A percentile compares a stretch with the other conserved stretches of the same genome.
Evolutionary conservation across 148 eudicot species (phyloP).

Genomic region (Fallopia convolvulus): DNA sequence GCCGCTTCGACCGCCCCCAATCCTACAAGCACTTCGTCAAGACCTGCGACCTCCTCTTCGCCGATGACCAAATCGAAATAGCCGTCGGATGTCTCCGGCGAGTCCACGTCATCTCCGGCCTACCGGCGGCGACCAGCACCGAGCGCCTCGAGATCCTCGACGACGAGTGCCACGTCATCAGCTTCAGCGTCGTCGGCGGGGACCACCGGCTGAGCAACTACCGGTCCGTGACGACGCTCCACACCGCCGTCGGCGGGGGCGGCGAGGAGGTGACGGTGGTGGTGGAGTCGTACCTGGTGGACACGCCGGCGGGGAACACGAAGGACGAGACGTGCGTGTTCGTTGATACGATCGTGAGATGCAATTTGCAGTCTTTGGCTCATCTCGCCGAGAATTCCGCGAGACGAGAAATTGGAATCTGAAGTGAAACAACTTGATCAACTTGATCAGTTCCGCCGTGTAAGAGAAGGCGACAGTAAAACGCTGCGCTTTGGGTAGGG

Average conservation of each 20-base stretch:
- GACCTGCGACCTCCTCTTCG: slow-evolving; percentile 55
- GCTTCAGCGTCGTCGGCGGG: slow-evolving; percentile 69
- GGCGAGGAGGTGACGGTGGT: slow-evolving; percentile 34
- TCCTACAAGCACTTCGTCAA: slow-evolving; percentile 74
- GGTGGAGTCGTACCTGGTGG: slow-evolving; percentile 63
- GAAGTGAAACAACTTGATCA: background rate
- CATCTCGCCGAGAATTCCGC: slow-evolving; percentile 47
- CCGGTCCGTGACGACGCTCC: slow-evolving; percentile 61
- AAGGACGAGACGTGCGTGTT: slow-evolving; percentile 66
- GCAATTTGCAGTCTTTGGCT: slow-evolving; percentile 63
- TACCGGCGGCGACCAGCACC: slow-evolving; percentile 60
- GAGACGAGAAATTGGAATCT: slow-evolving; percentile 9
- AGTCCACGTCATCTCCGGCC: slow-evolving; percentile 59
- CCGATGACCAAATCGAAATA: slow-evolving; percentile 27
- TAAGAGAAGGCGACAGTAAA: background rate
- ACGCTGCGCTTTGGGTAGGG: background rate
- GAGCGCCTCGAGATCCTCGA: slow-evolving; percentile 72
- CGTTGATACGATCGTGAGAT: slow-evolving; percentile 62
- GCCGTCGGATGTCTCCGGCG: slow-evolving; percentile 57
- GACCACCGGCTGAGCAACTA: slow-evolving; percentile 68
- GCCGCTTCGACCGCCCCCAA: slow-evolving; percentile 82
- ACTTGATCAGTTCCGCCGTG: background rate
- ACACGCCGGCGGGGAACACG: slow-evolving; percentile 55
- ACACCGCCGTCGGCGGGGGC: slow-evolving; percentile 20
- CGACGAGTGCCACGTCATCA: slow-evolving; percentile 56